Base-by-base conservation (phyloP, 176 grass and related monocot species). In the Luzula sylvatica region DNA sequence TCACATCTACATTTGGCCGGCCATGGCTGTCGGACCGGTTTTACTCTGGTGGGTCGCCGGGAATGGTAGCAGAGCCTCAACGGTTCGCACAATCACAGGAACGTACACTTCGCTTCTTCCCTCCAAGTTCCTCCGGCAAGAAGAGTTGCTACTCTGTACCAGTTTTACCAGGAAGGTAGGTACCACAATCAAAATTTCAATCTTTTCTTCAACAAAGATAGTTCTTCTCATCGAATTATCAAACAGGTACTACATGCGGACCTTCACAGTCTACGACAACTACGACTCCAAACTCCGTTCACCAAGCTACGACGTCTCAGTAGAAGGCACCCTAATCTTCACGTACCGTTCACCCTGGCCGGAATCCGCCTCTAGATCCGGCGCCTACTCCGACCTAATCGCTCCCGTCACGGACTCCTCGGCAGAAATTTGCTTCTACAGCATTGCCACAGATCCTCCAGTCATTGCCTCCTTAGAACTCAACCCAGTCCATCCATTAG, bases 261-360 rank as follows among this genome's bases (percentile, higher is more conserved):
- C 80, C 59, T 98, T 98, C 81, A 80, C 93, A 32, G 82, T 98
- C 55, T 98, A 98, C 78, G 93, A 98, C 69, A 98, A 98, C 75
- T 98, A 92, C 72, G 82, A 98, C 66, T 87, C 86, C 42, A 92
- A 98, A 68, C 47, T 78, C 26, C 81, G 78, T 4, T 75, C 86
- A 1, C 93, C 93, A 0, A 87, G 81, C 72, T 98, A 82, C 69
- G 93, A 98, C 72, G 86, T 98, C 47, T 92, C 93, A 20, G 75
- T 83, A 14, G 82, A 83, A 48, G 93, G 81, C 55, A 98, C 93
- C 26, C 78, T 98, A 13, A 81, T 98, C 15, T 87, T 92, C 61
- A 76, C 75, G 46, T 98, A 75, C 77, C 86, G 78, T 30, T 92
- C 86, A 4, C 93, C 93, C 1, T 98, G 93, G 93, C 86, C 93